phyloP scores from a whole-genome alignment of 306 rosid genomes.

The Castanopsis chinensis region DNA sequence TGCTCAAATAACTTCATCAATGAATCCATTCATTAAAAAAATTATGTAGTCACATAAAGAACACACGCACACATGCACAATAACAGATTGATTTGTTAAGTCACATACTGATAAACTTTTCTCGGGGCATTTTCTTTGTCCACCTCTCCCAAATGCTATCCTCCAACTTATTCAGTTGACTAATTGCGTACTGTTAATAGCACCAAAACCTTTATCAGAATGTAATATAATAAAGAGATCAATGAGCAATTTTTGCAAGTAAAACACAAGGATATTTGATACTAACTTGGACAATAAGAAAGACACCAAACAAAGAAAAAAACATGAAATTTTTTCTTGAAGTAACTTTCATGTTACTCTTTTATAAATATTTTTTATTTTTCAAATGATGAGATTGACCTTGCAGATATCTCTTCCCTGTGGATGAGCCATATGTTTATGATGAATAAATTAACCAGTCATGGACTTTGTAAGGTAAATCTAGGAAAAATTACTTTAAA shows the following conservation, averaged over 20 bases:
- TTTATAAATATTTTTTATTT: neutral
- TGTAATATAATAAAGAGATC: constrained; percentile 1
- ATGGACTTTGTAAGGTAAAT: neutral
- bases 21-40: neutral
- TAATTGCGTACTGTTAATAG: constrained; percentile 75
- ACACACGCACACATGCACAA: constrained; percentile 4
- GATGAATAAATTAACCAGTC: neutral
- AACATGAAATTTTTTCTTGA: neutral
- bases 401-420: neutral
- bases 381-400: neutral
- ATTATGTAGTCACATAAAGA: neutral
- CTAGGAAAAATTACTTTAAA: neutral
- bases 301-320: neutral
- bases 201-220: constrained; percentile 30
- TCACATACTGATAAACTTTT: constrained; percentile 57
- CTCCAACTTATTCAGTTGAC: constrained; percentile 87
- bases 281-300: neutral
- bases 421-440: neutral
- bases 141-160: constrained; percentile 94
- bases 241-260: constrained; percentile 5
- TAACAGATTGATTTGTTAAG: constrained; percentile 1
- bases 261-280: neutral
- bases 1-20: neutral
- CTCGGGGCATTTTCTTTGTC: constrained; percentile 63
- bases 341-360: neutral